These are phyloP conservation scores for Ustulina deusta DNA, from an alignment of 2,329 filamentous ascomycete genomes.

Conservation along the genomic window DNA sequence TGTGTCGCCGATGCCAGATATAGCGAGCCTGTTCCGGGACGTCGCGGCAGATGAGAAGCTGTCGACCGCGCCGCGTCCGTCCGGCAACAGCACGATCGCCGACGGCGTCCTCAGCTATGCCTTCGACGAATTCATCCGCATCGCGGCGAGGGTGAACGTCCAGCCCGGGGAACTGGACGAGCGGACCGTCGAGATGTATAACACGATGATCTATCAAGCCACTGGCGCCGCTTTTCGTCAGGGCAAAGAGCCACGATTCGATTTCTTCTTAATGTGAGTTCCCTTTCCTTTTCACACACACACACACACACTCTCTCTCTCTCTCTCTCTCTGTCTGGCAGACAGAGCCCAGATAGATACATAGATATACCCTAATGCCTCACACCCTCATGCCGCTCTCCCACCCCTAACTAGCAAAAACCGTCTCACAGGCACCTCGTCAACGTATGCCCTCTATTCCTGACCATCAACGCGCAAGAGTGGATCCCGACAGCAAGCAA, in stretches of 20 bases:
- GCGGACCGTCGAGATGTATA: constrained; percentile 73
- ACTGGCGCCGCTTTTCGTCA: constrained; percentile 70
- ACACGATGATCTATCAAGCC: constrained; percentile 66
- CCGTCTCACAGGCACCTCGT: constrained; percentile 74
- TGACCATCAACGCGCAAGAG: constrained; percentile 69
- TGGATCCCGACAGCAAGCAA: constrained; percentile 74
- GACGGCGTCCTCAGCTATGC: constrained; percentile 76
- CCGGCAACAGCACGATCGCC: constrained; percentile 72
- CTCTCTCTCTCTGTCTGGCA: background rate
- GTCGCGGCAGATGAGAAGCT: constrained; percentile 69
- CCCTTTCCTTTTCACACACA: background rate
- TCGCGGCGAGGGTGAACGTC: constrained; percentile 71
- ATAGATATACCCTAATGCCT: background rate
- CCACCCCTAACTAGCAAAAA: background rate
- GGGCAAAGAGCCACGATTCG: constrained; percentile 76
- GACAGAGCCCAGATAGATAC: background rate
- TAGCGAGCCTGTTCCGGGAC: constrained; percentile 72
- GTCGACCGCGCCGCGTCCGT: constrained; percentile 60
- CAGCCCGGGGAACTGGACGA: constrained; percentile 67
- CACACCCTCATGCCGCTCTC: no score
- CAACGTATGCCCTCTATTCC: constrained; percentile 79
- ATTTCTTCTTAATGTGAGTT: constrained; percentile 78
- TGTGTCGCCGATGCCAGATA: constrained; percentile 53
- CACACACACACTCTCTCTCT: constrained; percentile 10
- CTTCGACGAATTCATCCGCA: constrained; percentile 69